These are phyloP conservation scores for Amphichorda felina DNA, from an alignment of 2,329 filamentous ascomycete species.

Conservation along the genomic window DNA sequence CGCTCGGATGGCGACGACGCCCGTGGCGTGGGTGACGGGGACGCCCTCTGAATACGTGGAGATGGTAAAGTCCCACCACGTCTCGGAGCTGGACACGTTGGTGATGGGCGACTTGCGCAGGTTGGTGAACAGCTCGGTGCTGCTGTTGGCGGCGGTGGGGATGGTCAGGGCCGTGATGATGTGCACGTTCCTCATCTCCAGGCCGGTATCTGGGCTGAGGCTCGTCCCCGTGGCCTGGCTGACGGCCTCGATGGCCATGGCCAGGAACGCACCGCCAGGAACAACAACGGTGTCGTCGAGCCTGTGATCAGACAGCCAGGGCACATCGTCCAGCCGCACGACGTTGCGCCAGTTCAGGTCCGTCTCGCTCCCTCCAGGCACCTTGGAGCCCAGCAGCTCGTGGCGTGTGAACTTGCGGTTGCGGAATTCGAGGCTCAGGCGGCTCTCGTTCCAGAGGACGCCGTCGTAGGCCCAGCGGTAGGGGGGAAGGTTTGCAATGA, in stretches of 20 bases:
- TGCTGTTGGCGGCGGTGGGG: background rate
- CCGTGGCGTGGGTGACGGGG: too few relatives aligned
- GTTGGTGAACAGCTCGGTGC: background rate
- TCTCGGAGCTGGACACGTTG: background rate
- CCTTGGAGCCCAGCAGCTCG: conserved; percentile 28
- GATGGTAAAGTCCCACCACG: background rate
- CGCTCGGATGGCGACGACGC: too few relatives aligned
- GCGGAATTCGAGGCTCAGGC: conserved; percentile 19
- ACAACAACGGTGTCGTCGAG: conserved; percentile 22
- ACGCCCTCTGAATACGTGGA: too few relatives aligned
- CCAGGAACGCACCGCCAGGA: conserved; percentile 20
- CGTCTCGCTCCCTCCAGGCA: conserved; percentile 20
- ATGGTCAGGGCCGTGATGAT: background rate
- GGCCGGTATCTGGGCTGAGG: background rate
- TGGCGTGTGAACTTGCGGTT: conserved; percentile 26
- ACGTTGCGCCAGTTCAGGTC: conserved; percentile 5
- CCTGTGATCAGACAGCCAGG: conserved; percentile 29
- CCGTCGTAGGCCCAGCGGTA: conserved; percentile 15
- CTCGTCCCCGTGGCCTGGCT: background rate
- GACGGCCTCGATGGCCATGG: conserved; percentile 13
- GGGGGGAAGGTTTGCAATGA: conserved; percentile 25
- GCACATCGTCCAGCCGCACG: conserved; percentile 4
- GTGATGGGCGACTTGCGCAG: background rate
- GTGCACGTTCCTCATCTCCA: background rate
- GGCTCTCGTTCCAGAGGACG: conserved; percentile 6